Evolutionary conservation across 2,329 filamentous ascomycete genomes (phyloP).

Genomic region (Chalaropsis thielavioides): DNA sequence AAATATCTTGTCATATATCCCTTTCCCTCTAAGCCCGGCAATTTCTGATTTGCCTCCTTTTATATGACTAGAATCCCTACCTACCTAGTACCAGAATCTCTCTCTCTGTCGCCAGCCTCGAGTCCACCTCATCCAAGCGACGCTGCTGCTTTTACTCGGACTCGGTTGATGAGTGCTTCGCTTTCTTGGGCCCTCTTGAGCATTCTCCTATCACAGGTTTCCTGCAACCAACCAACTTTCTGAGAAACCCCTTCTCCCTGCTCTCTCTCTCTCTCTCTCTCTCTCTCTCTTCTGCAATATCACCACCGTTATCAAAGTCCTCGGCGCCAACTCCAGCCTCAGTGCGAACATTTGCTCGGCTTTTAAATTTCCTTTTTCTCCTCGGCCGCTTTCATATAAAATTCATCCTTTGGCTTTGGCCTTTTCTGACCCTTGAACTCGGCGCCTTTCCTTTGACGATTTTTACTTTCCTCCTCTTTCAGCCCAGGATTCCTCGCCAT

Average conservation of each 20-base stretch:
- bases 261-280: too few relatives aligned
- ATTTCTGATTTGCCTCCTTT: slow-evolving; percentile 1
- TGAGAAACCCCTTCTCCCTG: not conserved
- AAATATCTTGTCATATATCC: slow-evolving; percentile 1
- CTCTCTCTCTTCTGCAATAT: not conserved
- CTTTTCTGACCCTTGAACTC: not conserved
- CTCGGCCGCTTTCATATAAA: not conserved
- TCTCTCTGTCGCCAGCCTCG: not conserved
- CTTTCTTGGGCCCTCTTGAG: not conserved
- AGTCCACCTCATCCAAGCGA: not conserved
- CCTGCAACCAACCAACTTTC: not conserved
- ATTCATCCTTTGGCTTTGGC: not conserved
- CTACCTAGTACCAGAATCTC: not conserved
- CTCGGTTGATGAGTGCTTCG: not conserved
- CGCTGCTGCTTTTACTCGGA: not conserved
- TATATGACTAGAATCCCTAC: not conserved
- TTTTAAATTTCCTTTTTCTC: not conserved
- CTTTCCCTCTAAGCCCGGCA: not conserved
- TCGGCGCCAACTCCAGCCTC: not conserved
- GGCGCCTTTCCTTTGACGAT: not conserved
- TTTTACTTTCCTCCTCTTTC: not conserved
- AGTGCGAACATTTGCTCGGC: not conserved
- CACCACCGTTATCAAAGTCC: not conserved
- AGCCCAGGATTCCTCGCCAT: not conserved
- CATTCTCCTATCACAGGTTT: not conserved